Conservation (phyloP, 2,329 filamentous ascomycete genomes). For the Zymoseptoria pseudotritici region DNA sequence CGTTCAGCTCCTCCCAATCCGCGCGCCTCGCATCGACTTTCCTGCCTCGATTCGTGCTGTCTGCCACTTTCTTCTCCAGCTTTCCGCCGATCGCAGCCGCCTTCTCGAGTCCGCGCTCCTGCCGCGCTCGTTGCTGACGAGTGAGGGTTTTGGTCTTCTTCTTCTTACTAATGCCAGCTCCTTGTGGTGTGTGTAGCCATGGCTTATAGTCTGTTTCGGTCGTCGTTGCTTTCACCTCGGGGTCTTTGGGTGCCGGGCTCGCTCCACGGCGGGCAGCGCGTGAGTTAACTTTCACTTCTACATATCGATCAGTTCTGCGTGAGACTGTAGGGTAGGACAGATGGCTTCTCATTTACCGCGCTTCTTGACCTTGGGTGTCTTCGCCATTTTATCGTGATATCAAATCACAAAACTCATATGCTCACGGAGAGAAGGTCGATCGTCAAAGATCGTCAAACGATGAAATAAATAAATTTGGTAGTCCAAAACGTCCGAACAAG, state of each 20-base stretch:
- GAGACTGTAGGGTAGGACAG: neutral
- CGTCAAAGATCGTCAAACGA: neutral
- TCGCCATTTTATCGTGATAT: slow-evolving; percentile 31
- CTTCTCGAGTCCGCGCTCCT: slow-evolving; percentile 48
- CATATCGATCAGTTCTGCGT: slow-evolving; percentile 8
- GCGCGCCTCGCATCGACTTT: slow-evolving; percentile 29
- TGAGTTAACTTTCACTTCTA: slow-evolving; percentile 61
- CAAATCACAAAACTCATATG: neutral
- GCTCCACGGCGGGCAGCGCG: slow-evolving; percentile 66
- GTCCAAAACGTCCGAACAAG: neutral
- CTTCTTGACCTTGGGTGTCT: slow-evolving; percentile 42
- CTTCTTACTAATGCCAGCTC: slow-evolving; percentile 64
- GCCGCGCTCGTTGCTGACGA: slow-evolving; percentile 47
- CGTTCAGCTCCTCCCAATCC: slow-evolving; percentile 31
- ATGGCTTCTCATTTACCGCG: slow-evolving; percentile 26
- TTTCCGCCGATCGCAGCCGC: slow-evolving; percentile 49
- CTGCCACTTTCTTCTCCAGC: slow-evolving; percentile 48
- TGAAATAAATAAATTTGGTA: neutral
- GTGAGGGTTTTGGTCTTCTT: slow-evolving; percentile 49
- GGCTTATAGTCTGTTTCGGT: slow-evolving; percentile 47
- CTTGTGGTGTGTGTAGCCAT: slow-evolving; percentile 62
- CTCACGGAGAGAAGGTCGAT: neutral
- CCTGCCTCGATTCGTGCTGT: slow-evolving; percentile 44
- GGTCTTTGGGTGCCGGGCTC: slow-evolving; percentile 50
- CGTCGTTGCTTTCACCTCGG: slow-evolving; percentile 38